Conservation (phyloP, 345 rosid species). For the Brassica juncea region DNA sequence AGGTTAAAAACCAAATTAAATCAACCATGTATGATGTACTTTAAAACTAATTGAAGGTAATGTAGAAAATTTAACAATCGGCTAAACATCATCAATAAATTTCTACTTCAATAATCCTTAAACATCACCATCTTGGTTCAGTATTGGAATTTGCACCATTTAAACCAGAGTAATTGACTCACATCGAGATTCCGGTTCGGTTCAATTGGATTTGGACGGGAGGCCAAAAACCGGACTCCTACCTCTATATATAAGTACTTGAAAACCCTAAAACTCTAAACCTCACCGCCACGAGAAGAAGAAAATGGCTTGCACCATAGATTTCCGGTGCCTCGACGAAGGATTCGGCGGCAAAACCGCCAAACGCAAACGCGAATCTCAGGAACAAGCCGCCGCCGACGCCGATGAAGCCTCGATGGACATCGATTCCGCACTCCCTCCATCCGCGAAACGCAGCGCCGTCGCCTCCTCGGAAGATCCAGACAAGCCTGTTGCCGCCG, state of each 20-base stretch:
- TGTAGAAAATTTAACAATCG: too few relatives aligned
- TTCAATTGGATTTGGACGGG: not conserved
- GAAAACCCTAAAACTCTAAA: slow-evolving; percentile 24
- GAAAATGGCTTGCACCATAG: slow-evolving; percentile 85
- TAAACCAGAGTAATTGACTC: slow-evolving; percentile 2
- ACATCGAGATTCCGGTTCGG: slow-evolving; percentile 20
- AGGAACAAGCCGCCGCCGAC: slow-evolving; percentile 33
- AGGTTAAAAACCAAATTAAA: too few relatives aligned
- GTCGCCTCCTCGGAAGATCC: slow-evolving; percentile 68
- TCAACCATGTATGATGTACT: not conserved
- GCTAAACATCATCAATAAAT: too few relatives aligned
- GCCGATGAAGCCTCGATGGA: slow-evolving; percentile 58
- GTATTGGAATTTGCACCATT: not conserved
- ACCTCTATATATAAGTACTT: not conserved
- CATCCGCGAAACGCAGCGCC: slow-evolving; percentile 75
- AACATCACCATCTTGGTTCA: not conserved
- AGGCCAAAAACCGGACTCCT: not conserved
- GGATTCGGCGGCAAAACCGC: slow-evolving; percentile 94
- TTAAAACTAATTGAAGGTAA: not conserved
- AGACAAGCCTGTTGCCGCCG: slow-evolving; percentile 54
- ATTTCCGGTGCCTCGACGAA: slow-evolving; percentile 83
- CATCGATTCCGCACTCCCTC: slow-evolving; percentile 47
- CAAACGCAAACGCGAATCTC: slow-evolving; percentile 72
- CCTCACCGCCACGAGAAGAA: slow-evolving; percentile 2
- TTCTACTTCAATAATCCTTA: not conserved